Percentiles rank a stretch among this genome's conserved stretches.
Evolutionary conservation across 1,139 yeast genomes (phyloP).

Genomic region (Yamadazyma sp.): DNA sequence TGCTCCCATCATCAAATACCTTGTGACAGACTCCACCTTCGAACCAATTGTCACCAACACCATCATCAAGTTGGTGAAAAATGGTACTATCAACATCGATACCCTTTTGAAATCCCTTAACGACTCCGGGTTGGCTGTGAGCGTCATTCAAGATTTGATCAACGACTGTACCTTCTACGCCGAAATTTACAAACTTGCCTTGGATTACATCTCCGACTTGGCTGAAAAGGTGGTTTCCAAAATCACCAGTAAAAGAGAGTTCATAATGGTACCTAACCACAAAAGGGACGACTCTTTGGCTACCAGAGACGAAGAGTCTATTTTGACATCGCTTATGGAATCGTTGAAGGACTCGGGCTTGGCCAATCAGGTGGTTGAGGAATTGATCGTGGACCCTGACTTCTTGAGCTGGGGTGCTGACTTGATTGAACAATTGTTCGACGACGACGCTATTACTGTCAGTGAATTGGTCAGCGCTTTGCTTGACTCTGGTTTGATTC

Average conservation of each 20-base stretch:
- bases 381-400: conserved; percentile 39
- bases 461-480: conserved; percentile 31
- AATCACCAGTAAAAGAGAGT: conserved; percentile 24
- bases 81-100: conserved; percentile 33
- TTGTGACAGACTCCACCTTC: conserved; percentile 35
- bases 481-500: conserved; percentile 39
- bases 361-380: conserved; percentile 40
- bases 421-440: conserved; percentile 34
- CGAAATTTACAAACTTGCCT: conserved; percentile 39
- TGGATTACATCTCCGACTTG: conserved; percentile 31
- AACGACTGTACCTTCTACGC: conserved; percentile 43
- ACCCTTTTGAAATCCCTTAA: conserved; percentile 44
- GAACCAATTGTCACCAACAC: conserved; percentile 30
- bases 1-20: conserved; percentile 33
- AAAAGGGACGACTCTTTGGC: conserved; percentile 7
- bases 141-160: conserved; percentile 38
- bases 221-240: conserved; percentile 28
- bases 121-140: conserved; percentile 45
- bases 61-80: conserved; percentile 31
- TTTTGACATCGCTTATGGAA: conserved; percentile 42
- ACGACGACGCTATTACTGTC: conserved; percentile 30
- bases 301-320: conserved; percentile 18
- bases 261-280: conserved; percentile 7
- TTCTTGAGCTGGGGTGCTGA: conserved; percentile 44
- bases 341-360: conserved; percentile 48